phyloP scores from a whole-genome alignment of 257 asterid species.

The Solanum clarkiae region DNA sequence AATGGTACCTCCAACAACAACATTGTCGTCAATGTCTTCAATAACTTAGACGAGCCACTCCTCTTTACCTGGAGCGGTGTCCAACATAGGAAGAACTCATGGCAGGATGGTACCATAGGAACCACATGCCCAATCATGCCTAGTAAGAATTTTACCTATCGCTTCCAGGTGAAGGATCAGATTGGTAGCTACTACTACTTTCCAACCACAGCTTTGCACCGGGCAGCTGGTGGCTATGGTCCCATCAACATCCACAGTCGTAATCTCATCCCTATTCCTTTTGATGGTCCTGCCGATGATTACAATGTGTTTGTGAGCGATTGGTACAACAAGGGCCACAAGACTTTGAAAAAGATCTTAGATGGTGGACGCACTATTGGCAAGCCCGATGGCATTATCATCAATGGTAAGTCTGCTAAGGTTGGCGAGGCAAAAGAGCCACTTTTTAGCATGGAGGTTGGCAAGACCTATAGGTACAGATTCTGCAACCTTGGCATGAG shows the following conservation, averaged over 20 bases:
- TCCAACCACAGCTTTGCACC: conserved; percentile 39
- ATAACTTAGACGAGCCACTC: conserved; percentile 42
- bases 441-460: conserved; percentile 28
- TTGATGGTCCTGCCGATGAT: conserved; percentile 5
- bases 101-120: conserved; percentile 48
- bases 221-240: conserved; percentile 38
- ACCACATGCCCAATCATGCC: conserved; percentile 57
- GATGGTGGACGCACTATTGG: conserved; percentile 34
- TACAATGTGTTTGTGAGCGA: conserved; percentile 23
- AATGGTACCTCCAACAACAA: conserved; percentile 55
- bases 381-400: conserved; percentile 34
- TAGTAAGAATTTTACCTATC: conserved; percentile 35
- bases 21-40: conserved; percentile 38
- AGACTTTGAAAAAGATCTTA: conserved; percentile 22
- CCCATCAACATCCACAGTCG: conserved; percentile 36
- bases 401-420: conserved; percentile 29
- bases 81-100: conserved; percentile 44
- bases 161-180: conserved; percentile 46
- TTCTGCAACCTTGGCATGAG: conserved; percentile 42
- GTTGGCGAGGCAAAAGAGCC: conserved; percentile 24
- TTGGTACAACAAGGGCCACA: conserved; percentile 59
- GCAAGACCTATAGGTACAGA: conserved; percentile 41
- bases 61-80: conserved; percentile 41
- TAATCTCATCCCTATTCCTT: conserved; percentile 42
- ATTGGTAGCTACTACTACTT: conserved; percentile 17